Evolutionary conservation across 305 asterid genomes (phyloP).

Genomic region (Salvia sclarea): DNA sequence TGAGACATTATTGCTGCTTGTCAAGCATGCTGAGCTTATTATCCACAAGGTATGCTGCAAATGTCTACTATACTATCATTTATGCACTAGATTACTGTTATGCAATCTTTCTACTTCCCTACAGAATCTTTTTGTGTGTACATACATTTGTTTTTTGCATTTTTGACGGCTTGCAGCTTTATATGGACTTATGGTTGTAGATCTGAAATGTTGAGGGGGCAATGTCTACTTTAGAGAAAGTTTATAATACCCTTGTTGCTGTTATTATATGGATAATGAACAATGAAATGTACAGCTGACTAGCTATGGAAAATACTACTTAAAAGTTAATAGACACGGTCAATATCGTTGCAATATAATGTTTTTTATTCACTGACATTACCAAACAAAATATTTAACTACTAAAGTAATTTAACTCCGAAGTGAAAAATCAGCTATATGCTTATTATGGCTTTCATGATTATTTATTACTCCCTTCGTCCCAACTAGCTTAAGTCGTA

Average conservation of each 20-base stretch:
- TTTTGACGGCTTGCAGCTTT: constrained; percentile 14
- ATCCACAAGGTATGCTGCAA: constrained; percentile 70
- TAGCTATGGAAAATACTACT: background rate
- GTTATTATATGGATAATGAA: background rate
- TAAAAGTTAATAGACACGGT: background rate
- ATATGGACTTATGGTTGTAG: background rate
- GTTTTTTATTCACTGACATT: background rate
- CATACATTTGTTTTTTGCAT: constrained; percentile 14
- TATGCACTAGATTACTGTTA: background rate
- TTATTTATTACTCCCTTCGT: too few species aligned
- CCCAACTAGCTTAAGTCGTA: too few species aligned
- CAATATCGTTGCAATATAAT: background rate
- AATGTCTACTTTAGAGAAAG: background rate
- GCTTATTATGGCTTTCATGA: background rate
- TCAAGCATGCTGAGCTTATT: constrained; percentile 93
- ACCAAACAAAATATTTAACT: background rate
- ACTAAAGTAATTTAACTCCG: background rate
- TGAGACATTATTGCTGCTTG: constrained; percentile 87
- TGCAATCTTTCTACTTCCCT: background rate
- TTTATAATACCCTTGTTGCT: background rate
- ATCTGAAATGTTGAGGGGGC: background rate
- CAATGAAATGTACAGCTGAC: constrained; percentile 1
- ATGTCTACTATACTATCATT: constrained; percentile 22
- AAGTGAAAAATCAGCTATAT: background rate
- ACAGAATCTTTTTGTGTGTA: background rate